These are phyloP conservation scores for Pecoramyces ruminantium DNA, from an alignment of 192 early-diverging fungal species.

Conservation along the genomic window DNA sequence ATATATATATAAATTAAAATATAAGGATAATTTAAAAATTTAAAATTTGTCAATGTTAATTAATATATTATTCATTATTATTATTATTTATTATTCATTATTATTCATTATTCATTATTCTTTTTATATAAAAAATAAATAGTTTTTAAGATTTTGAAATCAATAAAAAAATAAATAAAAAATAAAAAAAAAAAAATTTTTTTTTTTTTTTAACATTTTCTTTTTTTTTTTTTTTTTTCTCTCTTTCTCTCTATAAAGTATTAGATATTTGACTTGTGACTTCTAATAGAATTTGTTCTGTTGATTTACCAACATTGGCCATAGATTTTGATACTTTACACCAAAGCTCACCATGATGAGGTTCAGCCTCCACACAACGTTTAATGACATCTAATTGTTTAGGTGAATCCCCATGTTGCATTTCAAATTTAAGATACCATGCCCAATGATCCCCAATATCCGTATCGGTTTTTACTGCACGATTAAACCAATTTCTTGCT, in stretches of 20 bases:
- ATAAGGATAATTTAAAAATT: too few relatives aligned
- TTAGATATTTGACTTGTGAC: background rate
- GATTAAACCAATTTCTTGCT: conserved; percentile 78
- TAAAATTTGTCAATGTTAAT: too few relatives aligned
- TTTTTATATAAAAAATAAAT: too few relatives aligned
- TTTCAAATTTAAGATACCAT: conserved; percentile 88
- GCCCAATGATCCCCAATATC: conserved; percentile 89
- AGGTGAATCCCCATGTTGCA: conserved; percentile 46
- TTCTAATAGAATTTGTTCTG: conserved; percentile 33
- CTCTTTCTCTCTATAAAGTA: background rate
- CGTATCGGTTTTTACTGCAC: conserved; percentile 62
- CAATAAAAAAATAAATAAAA: too few relatives aligned
- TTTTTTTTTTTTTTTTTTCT: too few relatives aligned
- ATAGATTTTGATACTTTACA: conserved; percentile 60
- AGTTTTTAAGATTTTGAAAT: too few relatives aligned
- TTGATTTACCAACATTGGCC: conserved; percentile 41
- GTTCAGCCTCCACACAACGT: conserved; percentile 60
- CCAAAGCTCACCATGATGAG: conserved; percentile 84
- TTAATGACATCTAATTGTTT: conserved; percentile 32
- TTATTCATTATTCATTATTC: too few relatives aligned
- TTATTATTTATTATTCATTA: too few relatives aligned
- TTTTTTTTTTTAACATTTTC: too few relatives aligned
- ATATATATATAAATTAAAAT: too few relatives aligned
- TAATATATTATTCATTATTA: too few relatives aligned
- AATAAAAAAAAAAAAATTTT: too few relatives aligned